Percentiles rank a stretch among this genome's conserved stretches.
These are phyloP conservation scores for Jatropha curcas DNA, from an alignment of 345 rosid species.

Conservation along the genomic window DNA sequence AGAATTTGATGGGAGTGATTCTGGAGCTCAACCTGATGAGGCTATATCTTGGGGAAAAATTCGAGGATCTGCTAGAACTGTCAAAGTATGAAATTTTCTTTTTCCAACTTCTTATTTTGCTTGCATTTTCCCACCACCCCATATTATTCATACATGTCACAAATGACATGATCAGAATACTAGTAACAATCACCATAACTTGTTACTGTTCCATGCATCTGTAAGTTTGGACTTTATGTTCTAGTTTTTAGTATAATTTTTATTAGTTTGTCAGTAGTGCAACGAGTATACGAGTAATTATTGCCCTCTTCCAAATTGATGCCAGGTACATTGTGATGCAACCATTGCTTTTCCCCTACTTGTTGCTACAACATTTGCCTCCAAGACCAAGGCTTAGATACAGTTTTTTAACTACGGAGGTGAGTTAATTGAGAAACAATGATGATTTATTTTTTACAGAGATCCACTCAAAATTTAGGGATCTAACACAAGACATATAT, in stretches of 20 bases:
- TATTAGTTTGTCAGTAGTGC: neutral
- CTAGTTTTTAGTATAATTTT: neutral
- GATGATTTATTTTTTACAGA: neutral
- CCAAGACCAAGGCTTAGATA: constrained; percentile 14
- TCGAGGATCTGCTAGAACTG: constrained; percentile 74
- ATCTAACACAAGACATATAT: neutral
- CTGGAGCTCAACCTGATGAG: constrained; percentile 95
- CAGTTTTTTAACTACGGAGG: neutral
- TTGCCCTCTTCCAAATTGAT: constrained; percentile 1
- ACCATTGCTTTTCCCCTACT: constrained; percentile 91
- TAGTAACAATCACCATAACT: neutral
- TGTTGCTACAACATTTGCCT: constrained; percentile 91
- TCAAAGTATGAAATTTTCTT: constrained; percentile 56
- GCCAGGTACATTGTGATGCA: constrained; percentile 92
- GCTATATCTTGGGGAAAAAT: constrained; percentile 97
- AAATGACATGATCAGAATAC: neutral
- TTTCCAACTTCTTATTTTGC: neutral
- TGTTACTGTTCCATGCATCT: neutral
- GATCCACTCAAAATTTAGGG: neutral
- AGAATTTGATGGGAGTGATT: constrained; percentile 97
- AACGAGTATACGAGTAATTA: neutral
- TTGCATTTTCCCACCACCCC: neutral
- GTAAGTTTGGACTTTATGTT: neutral
- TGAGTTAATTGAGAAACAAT: neutral
- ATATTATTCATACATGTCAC: neutral